Conservation (phyloP, 768 basidiomycete genomes). For the Fistulinella prunicolor region DNA sequence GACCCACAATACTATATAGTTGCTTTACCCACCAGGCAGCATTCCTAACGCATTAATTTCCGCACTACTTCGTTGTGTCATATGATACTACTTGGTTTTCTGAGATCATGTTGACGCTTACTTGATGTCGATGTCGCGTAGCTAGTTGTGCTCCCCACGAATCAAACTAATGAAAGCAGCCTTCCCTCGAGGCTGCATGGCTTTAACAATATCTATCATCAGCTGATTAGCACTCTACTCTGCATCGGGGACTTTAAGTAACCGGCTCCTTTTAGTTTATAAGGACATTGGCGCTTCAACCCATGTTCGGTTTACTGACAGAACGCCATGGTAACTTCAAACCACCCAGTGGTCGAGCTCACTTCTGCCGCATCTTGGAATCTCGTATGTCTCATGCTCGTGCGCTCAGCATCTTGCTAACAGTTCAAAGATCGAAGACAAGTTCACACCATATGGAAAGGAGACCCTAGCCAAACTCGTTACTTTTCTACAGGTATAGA, state of each 20-base stretch:
- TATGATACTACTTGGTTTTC: not conserved
- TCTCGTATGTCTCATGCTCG: slow-evolving; percentile 49
- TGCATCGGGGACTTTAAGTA: slow-evolving; percentile 4
- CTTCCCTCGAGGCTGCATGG: no score
- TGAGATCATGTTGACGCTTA: slow-evolving; percentile 4
- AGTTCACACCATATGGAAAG: slow-evolving; percentile 88
- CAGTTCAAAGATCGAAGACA: slow-evolving; percentile 71
- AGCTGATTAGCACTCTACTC: no score
- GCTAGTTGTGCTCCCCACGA: slow-evolving; percentile 2
- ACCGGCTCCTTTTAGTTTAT: slow-evolving; percentile 6
- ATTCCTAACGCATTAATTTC: slow-evolving; percentile 28
- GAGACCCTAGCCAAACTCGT: slow-evolving; percentile 82
- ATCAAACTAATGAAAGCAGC: slow-evolving; percentile 6
- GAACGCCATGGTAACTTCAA: slow-evolving; percentile 40
- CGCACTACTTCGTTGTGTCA: slow-evolving; percentile 7
- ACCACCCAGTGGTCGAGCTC: slow-evolving; percentile 71
- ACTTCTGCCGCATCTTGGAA: slow-evolving; percentile 88
- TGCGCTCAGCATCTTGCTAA: slow-evolving; percentile 2
- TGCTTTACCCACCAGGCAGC: slow-evolving; percentile 25
- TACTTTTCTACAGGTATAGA: slow-evolving; percentile 73
- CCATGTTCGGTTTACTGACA: not conserved
- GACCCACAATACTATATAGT: slow-evolving; percentile 23
- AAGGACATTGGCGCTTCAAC: not conserved
- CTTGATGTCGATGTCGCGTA: slow-evolving; percentile 3
- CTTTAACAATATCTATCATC: no score